phyloP scores from a whole-genome alignment of 2,329 filamentous ascomycete genomes.

The Tetracladium maxilliforme region DNA sequence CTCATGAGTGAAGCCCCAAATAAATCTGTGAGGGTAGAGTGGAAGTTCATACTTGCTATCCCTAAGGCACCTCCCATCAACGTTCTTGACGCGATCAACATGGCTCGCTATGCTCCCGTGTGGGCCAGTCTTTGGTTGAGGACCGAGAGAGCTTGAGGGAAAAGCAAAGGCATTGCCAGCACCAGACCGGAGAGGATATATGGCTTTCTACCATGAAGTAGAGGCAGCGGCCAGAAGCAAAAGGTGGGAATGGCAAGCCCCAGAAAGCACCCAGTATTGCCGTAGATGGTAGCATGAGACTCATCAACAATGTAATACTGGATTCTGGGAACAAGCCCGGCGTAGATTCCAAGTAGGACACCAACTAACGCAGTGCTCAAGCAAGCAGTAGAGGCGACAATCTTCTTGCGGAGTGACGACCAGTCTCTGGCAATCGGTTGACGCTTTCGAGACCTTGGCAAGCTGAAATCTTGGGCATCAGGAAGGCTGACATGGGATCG shows the following conservation, averaged over 20 bases:
- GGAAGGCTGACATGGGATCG: slow-evolving; percentile 38
- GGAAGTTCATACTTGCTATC: slow-evolving; percentile 65
- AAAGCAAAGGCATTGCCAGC: slow-evolving; percentile 57
- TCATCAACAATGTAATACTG: slow-evolving; percentile 64
- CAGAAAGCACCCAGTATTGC: slow-evolving; percentile 59
- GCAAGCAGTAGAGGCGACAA: slow-evolving; percentile 55
- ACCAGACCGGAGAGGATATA: slow-evolving; percentile 58
- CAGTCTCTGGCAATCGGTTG: slow-evolving; percentile 61
- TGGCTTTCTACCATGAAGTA: slow-evolving; percentile 63
- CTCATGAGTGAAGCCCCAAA: slow-evolving; percentile 67
- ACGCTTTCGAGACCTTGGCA: slow-evolving; percentile 37
- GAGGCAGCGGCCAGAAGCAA: slow-evolving; percentile 58
- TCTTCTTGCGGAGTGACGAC: slow-evolving; percentile 51
- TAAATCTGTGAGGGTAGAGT: slow-evolving; percentile 56
- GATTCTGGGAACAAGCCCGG: slow-evolving; percentile 64
- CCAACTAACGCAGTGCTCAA: slow-evolving; percentile 60
- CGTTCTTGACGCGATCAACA: slow-evolving; percentile 47
- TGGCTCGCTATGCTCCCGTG: slow-evolving; percentile 37
- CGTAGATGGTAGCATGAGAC: slow-evolving; percentile 51
- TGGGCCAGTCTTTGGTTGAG: slow-evolving; percentile 39
- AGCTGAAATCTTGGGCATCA: slow-evolving; percentile 32
- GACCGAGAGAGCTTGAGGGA: slow-evolving; percentile 59
- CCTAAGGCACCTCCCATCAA: slow-evolving; percentile 56
- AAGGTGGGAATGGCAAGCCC: slow-evolving; percentile 57
- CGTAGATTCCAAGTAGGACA: slow-evolving; percentile 59